Conservation (phyloP, 176 grass and related monocot species). For the Juncus effusus region DNA sequence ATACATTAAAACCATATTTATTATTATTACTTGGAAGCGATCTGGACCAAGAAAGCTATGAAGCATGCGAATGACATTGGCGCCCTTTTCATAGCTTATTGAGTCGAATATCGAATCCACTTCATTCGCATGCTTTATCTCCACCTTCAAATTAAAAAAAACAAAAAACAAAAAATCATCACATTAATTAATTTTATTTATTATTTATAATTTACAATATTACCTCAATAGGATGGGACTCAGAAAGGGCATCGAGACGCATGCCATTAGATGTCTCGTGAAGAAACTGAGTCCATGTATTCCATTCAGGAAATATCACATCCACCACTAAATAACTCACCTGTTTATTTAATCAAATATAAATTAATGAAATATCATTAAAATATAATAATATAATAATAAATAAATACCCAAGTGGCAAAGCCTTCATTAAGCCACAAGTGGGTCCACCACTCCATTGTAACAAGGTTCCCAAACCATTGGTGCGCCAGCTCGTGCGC, state of each 20-base stretch:
- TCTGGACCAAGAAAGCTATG: constrained; percentile 83
- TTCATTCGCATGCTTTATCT: constrained; percentile 78
- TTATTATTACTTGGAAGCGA: constrained; percentile 65
- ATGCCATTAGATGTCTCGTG: constrained; percentile 69
- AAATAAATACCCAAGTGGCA: constrained; percentile 73
- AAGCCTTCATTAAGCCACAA: constrained; percentile 99
- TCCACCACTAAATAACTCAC: constrained; percentile 88
- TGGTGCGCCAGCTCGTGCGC: constrained; percentile 96
- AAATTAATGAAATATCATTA: no score
- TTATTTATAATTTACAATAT: no score
- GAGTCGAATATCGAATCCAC: constrained; percentile 82
- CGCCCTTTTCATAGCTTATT: constrained; percentile 84
- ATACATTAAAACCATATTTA: neutral
- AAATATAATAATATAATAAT: neutral
- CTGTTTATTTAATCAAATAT: constrained; percentile 32
- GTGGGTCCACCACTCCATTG: constrained; percentile 99
- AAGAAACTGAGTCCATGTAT: constrained; percentile 96
- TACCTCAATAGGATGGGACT: constrained; percentile 99
- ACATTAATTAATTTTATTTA: neutral
- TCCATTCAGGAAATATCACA: constrained; percentile 82
- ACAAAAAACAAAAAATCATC: constrained; percentile 15
- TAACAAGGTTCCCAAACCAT: constrained; percentile 99
- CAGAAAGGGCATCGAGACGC: constrained; percentile 74
- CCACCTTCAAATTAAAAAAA: constrained; percentile 44
- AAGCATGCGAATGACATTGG: constrained; percentile 78